Conservation (phyloP, 345 rosid genomes). For the Pelargonium nanum region DNA sequence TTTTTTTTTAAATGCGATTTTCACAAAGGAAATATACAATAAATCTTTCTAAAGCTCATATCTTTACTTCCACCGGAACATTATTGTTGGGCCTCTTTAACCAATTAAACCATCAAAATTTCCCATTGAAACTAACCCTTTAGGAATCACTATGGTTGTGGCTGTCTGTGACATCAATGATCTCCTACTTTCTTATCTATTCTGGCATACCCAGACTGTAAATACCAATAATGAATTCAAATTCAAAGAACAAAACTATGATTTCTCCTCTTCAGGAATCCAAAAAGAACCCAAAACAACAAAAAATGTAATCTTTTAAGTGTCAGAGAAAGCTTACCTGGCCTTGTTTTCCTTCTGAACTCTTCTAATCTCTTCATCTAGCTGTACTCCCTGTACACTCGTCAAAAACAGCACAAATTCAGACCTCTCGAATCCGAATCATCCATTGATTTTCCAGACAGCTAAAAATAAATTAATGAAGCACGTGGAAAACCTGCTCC, state of each 20-base stretch:
- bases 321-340: conserved; percentile 26
- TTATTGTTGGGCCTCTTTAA: too few species aligned
- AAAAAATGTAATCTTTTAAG: neutral
- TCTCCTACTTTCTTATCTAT: neutral
- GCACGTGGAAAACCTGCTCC: conserved; percentile 45
- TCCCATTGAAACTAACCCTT: too few species aligned
- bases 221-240: neutral
- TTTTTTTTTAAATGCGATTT: too few species aligned
- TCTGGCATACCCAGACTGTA: neutral
- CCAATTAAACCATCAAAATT: too few species aligned
- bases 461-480: neutral
- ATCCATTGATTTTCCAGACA: neutral
- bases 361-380: conserved; percentile 51
- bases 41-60: too few species aligned
- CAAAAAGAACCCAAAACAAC: neutral
- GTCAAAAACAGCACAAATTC: neutral
- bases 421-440: neutral
- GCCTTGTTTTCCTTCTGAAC: conserved; percentile 50
- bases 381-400: conserved; percentile 38
- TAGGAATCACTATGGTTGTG: too few species aligned
- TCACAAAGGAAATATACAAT: too few species aligned
- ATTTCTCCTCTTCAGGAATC: neutral
- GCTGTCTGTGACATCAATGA: neutral
- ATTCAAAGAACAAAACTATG: neutral
- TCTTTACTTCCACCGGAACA: too few species aligned